Conservation (phyloP, 2,329 filamentous ascomycete genomes). For the Bipolaris gigantea region DNA sequence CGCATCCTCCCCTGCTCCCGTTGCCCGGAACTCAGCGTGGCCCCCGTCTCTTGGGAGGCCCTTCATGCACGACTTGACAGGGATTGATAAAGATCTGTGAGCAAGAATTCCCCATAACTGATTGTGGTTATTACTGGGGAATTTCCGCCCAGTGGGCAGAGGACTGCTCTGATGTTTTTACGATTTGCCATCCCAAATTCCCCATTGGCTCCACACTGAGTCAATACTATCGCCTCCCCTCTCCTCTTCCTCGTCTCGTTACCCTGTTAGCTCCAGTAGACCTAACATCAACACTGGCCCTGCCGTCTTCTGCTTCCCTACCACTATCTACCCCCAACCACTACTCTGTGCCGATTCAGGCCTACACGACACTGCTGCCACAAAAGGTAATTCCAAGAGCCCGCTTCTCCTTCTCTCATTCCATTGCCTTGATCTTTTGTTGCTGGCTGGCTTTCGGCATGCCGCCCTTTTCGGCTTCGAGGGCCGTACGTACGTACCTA, state of each 20-base stretch:
- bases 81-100: constrained; percentile 42
- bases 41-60: constrained; percentile 45
- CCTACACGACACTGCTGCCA: constrained; percentile 16
- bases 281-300: constrained; percentile 9
- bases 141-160: constrained; percentile 41
- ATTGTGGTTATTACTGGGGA: constrained; percentile 46
- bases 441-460: not conserved
- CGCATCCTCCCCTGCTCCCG: constrained; percentile 41
- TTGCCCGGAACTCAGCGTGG: constrained; percentile 41
- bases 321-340: not conserved
- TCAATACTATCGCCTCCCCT: constrained; percentile 26
- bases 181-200: constrained; percentile 35
- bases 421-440: constrained; percentile 1
- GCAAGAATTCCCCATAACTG: constrained; percentile 35
- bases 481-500: constrained; percentile 18
- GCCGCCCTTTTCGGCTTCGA: constrained; percentile 2
- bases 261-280: constrained; percentile 15
- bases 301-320: constrained; percentile 6
- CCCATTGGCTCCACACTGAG: constrained; percentile 30
- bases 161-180: constrained; percentile 32
- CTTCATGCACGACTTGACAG: constrained; percentile 42
- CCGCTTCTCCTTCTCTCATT: constrained; percentile 11
- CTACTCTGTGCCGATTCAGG: not conserved
- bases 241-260: constrained; percentile 21
- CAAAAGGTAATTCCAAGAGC: constrained; percentile 31